These are phyloP conservation scores for Stentor roeselii DNA, from an alignment of 73 alveolate genomes.

Conservation along the genomic window DNA sequence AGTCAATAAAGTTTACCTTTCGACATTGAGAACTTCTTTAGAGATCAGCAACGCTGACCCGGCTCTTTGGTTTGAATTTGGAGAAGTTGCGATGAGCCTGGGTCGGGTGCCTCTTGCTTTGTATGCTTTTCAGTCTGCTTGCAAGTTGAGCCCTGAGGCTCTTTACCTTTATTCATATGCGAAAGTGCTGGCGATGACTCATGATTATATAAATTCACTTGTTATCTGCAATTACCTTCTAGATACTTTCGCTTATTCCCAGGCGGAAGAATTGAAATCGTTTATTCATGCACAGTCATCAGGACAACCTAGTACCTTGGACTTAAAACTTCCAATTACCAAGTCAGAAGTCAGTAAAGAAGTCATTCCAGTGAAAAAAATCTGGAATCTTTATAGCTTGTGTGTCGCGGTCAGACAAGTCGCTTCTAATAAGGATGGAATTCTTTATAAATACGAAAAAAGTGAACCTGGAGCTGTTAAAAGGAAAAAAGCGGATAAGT, in stretches of 20 bases:
- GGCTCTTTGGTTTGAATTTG: constrained; percentile 3
- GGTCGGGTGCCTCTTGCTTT: background rate
- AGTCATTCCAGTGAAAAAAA: background rate
- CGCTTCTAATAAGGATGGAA: background rate
- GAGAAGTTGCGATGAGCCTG: background rate
- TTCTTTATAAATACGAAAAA: background rate
- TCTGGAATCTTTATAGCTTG: background rate
- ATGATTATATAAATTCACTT: constrained; percentile 19
- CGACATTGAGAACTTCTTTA: background rate
- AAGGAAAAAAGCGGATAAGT: background rate
- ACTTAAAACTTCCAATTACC: background rate
- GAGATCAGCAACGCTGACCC: constrained; percentile 13
- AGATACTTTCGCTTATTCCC: background rate
- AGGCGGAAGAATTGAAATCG: background rate
- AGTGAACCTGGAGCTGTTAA: background rate
- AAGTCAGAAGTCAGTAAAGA: background rate
- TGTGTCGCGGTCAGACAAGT: background rate
- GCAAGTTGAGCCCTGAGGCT: background rate
- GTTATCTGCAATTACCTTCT: background rate
- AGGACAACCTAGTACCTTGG: background rate
- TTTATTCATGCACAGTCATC: background rate
- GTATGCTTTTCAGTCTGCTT: background rate
- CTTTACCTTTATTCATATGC: background rate
- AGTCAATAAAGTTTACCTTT: background rate
- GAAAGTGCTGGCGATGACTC: background rate